Conservation (phyloP, 2,329 filamentous ascomycete species). For the Boeremia lycopersici region DNA sequence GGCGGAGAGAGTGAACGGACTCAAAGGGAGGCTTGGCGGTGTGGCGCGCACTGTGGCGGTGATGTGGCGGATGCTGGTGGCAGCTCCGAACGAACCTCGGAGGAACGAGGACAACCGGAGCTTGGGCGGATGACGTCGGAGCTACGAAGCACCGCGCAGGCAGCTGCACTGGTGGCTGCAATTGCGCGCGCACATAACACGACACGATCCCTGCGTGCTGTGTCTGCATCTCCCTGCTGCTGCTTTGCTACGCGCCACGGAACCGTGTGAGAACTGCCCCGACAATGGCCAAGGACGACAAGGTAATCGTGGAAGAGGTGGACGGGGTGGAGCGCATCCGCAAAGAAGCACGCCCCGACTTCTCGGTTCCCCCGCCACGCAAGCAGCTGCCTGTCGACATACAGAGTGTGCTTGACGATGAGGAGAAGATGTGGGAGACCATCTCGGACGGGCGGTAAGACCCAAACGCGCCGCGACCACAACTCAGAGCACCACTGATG, state of each 20-base stretch:
- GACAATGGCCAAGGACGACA: conserved; percentile 48
- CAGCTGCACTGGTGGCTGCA: conserved; percentile 1
- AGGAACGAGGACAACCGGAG: not conserved
- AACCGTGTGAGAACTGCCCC: not conserved
- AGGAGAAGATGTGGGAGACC: conserved; percentile 73
- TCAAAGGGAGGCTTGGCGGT: conserved; percentile 24
- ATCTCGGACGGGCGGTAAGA: conserved; percentile 78
- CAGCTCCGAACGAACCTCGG: conserved; percentile 1
- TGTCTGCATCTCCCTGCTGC: not conserved
- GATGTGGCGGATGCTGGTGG: not conserved
- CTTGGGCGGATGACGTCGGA: conserved; percentile 16
- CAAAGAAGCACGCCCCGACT: conserved; percentile 54
- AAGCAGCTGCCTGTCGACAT: conserved; percentile 61
- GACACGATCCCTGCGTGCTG: not conserved
- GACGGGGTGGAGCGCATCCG: conserved; percentile 51
- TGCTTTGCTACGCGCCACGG: no score
- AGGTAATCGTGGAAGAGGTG: conserved; percentile 29
- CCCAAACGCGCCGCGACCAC: conserved; percentile 25
- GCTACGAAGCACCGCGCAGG: not conserved
- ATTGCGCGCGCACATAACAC: not conserved
- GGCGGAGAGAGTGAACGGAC: conserved; percentile 30
- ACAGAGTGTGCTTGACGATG: conserved; percentile 63
- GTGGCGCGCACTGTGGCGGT: conserved; percentile 10
- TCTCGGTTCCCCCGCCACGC: conserved; percentile 55
- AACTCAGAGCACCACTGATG: not conserved